Conservation (phyloP, 1,139 yeast genomes). For the Debaryomycetaceae sp. region DNA sequence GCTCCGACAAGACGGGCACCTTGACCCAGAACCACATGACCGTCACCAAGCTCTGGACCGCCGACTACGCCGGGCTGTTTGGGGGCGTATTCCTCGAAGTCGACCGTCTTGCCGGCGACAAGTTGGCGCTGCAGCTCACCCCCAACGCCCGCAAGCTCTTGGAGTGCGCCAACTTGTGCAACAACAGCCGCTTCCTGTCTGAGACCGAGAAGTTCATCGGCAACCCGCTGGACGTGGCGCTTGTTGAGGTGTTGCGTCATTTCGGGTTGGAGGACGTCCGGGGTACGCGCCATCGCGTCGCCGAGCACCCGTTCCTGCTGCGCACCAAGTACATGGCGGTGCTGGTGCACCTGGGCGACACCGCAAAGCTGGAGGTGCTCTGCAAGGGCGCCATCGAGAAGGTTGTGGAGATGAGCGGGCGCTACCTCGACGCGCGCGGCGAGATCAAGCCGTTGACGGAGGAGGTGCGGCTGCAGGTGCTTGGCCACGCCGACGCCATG, state of each 20-base stretch:
- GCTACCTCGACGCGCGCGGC: slow-evolving; percentile 57
- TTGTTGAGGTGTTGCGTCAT: slow-evolving; percentile 66
- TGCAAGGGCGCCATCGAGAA: slow-evolving; percentile 90
- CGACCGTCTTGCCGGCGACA: slow-evolving; percentile 38
- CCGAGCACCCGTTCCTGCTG: slow-evolving; percentile 84
- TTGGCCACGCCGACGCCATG: slow-evolving; percentile 54
- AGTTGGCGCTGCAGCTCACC: slow-evolving; percentile 43
- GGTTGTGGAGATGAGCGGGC: slow-evolving; percentile 58
- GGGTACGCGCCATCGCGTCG: slow-evolving; percentile 49
- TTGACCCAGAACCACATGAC: slow-evolving; percentile 94
- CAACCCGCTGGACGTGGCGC: slow-evolving; percentile 91
- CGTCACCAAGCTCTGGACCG: slow-evolving; percentile 79
- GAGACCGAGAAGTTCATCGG: slow-evolving; percentile 77
- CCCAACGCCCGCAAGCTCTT: slow-evolving; percentile 51
- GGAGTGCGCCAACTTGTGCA: slow-evolving; percentile 74
- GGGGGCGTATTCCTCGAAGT: slow-evolving; percentile 44
- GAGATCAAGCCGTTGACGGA: slow-evolving; percentile 49
- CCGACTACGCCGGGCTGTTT: slow-evolving; percentile 58
- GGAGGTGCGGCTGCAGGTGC: slow-evolving; percentile 41
- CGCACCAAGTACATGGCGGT: slow-evolving; percentile 88
- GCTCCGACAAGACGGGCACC: slow-evolving; percentile 95
- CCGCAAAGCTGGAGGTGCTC: slow-evolving; percentile 51
- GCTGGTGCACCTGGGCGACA: slow-evolving; percentile 54
- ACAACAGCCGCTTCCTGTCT: slow-evolving; percentile 66
- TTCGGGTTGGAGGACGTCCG: slow-evolving; percentile 74